Evolutionary conservation across 371 early-diverging fungal species (phyloP).

Genomic region (Syncephalastrum monosporum): DNA sequence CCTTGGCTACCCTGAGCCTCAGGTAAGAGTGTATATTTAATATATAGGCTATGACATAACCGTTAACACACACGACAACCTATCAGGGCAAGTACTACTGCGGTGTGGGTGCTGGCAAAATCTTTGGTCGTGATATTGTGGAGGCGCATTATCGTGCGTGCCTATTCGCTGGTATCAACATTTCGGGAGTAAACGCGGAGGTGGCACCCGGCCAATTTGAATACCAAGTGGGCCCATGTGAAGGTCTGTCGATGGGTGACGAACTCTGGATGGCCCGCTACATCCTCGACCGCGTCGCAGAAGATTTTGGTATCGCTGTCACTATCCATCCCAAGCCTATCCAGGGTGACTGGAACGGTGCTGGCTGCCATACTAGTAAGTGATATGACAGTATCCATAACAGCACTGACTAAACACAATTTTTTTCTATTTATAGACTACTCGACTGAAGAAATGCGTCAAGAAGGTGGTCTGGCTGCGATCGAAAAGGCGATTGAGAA

Average conservation of each 20-base stretch:
- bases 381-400: slow-evolving; percentile 27
- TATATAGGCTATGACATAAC: slow-evolving; percentile 1
- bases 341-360: slow-evolving; percentile 56
- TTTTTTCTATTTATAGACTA: slow-evolving; percentile 27
- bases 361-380: slow-evolving; percentile 45
- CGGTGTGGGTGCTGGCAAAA: slow-evolving; percentile 50
- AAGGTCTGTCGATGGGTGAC: slow-evolving; percentile 57
- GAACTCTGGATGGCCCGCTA: slow-evolving; percentile 60
- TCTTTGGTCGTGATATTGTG: slow-evolving; percentile 59
- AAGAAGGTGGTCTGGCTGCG: slow-evolving; percentile 53
- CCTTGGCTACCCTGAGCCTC: slow-evolving; percentile 60
- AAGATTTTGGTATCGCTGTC: slow-evolving; percentile 60
- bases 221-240: slow-evolving; percentile 62
- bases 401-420: slow-evolving; percentile 16
- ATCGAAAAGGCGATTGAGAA: slow-evolving; percentile 60
- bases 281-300: slow-evolving; percentile 55
- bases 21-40: slow-evolving; percentile 25
- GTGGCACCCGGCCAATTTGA: slow-evolving; percentile 65
- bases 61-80: slow-evolving; percentile 18
- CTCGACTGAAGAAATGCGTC: slow-evolving; percentile 62
- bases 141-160: slow-evolving; percentile 65
- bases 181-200: slow-evolving; percentile 58
- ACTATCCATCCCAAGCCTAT: slow-evolving; percentile 55
- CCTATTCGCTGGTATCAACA: slow-evolving; percentile 56
- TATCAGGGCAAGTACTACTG: slow-evolving; percentile 60